Percentiles rank a stretch among this genome's conserved stretches.
phyloP scores from a whole-genome alignment of 768 basidiomycete genomes.

The Boletus rubropictus region DNA sequence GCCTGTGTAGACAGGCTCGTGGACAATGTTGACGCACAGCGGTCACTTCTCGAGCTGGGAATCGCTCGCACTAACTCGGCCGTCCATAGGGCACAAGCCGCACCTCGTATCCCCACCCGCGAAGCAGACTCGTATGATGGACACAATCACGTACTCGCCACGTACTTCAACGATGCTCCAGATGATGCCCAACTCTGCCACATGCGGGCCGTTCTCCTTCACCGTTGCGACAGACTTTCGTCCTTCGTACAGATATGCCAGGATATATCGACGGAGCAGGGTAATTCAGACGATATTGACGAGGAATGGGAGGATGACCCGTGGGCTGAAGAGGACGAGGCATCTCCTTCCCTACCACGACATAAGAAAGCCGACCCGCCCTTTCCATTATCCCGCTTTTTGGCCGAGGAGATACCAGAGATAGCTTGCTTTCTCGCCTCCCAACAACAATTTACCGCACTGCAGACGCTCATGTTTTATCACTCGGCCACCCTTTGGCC shows the following conservation, averaged over 20 bases:
- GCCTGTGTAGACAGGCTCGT: constrained; percentile 66
- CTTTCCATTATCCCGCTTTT: constrained; percentile 58
- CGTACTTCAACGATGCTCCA: constrained; percentile 52
- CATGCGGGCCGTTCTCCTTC: constrained; percentile 63
- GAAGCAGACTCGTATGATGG: constrained; percentile 15
- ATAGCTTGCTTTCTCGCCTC: constrained; percentile 66
- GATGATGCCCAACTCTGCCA: constrained; percentile 60
- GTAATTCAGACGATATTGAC: constrained; percentile 31
- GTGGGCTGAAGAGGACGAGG: constrained; percentile 52
- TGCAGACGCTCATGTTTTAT: constrained; percentile 51
- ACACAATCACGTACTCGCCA: constrained; percentile 30
- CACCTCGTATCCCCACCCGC: constrained; percentile 23
- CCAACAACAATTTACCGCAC: constrained; percentile 48
- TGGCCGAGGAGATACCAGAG: constrained; percentile 50
- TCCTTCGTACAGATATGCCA: constrained; percentile 64
- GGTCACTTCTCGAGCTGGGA: constrained; percentile 56
- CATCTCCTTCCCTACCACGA: constrained; percentile 18
- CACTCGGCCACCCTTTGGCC: constrained; percentile 61
- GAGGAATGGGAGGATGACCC: constrained; percentile 53
- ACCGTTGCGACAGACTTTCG: constrained; percentile 61
- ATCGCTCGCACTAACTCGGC: constrained; percentile 52
- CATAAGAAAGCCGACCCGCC: constrained; percentile 32
- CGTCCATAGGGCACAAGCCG: constrained; percentile 41
- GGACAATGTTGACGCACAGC: constrained; percentile 51
- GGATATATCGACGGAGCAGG: constrained; percentile 29